Evolutionary conservation across 2,329 filamentous ascomycete genomes (phyloP), one percentile per base, ranked within the genome.

Genomic region (Venturia asperata): DNA sequence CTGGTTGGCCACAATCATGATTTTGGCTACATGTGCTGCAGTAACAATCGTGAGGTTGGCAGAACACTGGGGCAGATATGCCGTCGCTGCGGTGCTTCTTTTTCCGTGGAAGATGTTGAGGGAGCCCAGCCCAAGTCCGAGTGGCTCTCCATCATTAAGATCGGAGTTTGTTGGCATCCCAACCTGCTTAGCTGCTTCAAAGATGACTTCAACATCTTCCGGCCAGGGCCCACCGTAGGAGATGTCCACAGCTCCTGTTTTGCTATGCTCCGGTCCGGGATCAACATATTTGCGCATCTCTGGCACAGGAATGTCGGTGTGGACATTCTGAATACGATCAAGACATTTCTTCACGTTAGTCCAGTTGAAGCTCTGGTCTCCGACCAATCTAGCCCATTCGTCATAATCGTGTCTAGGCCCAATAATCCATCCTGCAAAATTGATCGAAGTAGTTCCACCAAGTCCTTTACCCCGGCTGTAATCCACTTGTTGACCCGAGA

Each of bases 331-430:
- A 27, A 65, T 65, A 5, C 21, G 11, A 37, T 65, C 55, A 39
- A 65, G 55, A 42, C 39, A 60, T n/a, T 71, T 73, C 67, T 82
- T 82, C 68, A 81, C 82, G 55, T 77, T 75, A 1, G 80, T 73
- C 86, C 85, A 89, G 1, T 69, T 67, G 71, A 81, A 89, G 0
- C 74, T 70, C 4, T 84, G 78, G 67, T 88, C 85, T 0, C 74
- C 83, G 0, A 83, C 81, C 1, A 81, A 67, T 0, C 77, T 73
- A 0, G 83, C 84, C 84, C 85, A 87, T 64, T 83, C 78, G 27
- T 88, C 79, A 67, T 85, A 88, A 67, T 89, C 86, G 63, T 84
- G 83, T 1, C 76, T 74, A 1, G 83, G 79, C 1, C 86, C 86
- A 34, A 82, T 68, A 3, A 77, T 81, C 71, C 78, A 87, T 17